These are phyloP conservation scores for Violaceomyces palustris DNA, from an alignment of 1,284 basidiomycete species.

Conservation along the genomic window DNA sequence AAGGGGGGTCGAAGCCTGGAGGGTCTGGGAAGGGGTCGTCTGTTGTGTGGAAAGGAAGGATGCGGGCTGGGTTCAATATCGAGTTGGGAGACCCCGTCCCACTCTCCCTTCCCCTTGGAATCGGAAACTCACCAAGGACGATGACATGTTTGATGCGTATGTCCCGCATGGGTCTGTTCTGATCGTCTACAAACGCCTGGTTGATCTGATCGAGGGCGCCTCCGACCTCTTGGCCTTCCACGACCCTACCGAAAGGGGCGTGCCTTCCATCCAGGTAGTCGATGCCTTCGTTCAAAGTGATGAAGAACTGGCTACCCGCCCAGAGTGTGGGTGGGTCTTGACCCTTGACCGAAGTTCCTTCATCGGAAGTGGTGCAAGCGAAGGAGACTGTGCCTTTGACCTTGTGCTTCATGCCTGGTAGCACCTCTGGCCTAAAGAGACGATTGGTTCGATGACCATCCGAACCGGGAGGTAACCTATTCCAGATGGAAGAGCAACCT, in stretches of 20 bases:
- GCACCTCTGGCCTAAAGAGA: slow-evolving; percentile 81
- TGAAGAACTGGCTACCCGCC: slow-evolving; percentile 95
- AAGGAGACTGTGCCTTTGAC: slow-evolving; percentile 76
- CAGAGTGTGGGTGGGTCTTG: not conserved
- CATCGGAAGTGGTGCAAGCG: slow-evolving; percentile 28
- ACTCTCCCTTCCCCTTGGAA: not conserved
- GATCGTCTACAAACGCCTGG: slow-evolving; percentile 80
- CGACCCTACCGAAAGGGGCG: slow-evolving; percentile 87
- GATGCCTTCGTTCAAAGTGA: slow-evolving; percentile 82
- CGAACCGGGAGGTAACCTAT: too few species aligned
- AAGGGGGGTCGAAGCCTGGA: slow-evolving; percentile 59
- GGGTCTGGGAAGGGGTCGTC: slow-evolving; percentile 95
- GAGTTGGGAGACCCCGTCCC: not conserved
- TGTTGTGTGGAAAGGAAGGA: slow-evolving; percentile 47
- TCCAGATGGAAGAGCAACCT: slow-evolving; percentile 71
- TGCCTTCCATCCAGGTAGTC: slow-evolving; percentile 95
- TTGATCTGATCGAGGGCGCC: slow-evolving; percentile 82
- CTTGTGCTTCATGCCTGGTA: slow-evolving; percentile 72
- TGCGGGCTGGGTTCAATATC: not conserved
- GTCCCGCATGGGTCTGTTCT: slow-evolving; percentile 85
- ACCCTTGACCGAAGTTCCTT: not conserved
- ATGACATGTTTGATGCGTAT: slow-evolving; percentile 79
- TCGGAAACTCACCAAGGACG: slow-evolving; percentile 66
- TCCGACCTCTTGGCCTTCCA: slow-evolving; percentile 74
- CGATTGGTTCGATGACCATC: too few species aligned